phyloP scores from a whole-genome alignment of 2,329 filamentous ascomycete species.

The Xylariaceae sp. region DNA sequence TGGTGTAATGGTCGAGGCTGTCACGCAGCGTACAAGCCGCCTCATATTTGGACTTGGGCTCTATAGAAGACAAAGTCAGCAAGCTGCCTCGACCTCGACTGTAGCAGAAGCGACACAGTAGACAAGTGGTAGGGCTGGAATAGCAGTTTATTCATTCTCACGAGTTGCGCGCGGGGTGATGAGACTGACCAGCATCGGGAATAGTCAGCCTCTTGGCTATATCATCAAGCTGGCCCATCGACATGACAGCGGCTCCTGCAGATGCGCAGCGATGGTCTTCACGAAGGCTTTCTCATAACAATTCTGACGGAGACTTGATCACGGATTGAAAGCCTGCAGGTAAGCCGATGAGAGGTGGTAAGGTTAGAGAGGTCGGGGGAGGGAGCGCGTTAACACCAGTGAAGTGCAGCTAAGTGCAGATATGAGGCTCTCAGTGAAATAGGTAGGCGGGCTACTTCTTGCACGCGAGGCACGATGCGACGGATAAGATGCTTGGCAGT shows the following conservation, averaged over 20 bases:
- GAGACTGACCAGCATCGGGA: slow-evolving; percentile 49
- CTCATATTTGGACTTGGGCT: slow-evolving; percentile 74
- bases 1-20: slow-evolving; percentile 81
- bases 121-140: background rate
- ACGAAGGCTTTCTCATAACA: slow-evolving; percentile 8
- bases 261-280: slow-evolving; percentile 19
- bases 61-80: slow-evolving; percentile 42
- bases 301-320: background rate
- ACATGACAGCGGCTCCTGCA: slow-evolving; percentile 52
- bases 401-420: background rate
- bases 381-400: background rate
- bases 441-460: background rate
- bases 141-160: background rate
- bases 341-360: no score
- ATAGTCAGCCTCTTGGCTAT: slow-evolving; percentile 56
- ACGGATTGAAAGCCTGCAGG: no score
- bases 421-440: background rate
- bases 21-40: slow-evolving; percentile 84
- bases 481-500: background rate
- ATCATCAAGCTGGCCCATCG: slow-evolving; percentile 56
- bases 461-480: slow-evolving; percentile 1
- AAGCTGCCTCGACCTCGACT: background rate
- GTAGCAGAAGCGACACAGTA: background rate
- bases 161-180: slow-evolving; percentile 7
- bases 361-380: background rate